These are phyloP conservation scores for Rhodotorula paludigena DNA, from an alignment of 768 basidiomycete species.

Conservation along the genomic window DNA sequence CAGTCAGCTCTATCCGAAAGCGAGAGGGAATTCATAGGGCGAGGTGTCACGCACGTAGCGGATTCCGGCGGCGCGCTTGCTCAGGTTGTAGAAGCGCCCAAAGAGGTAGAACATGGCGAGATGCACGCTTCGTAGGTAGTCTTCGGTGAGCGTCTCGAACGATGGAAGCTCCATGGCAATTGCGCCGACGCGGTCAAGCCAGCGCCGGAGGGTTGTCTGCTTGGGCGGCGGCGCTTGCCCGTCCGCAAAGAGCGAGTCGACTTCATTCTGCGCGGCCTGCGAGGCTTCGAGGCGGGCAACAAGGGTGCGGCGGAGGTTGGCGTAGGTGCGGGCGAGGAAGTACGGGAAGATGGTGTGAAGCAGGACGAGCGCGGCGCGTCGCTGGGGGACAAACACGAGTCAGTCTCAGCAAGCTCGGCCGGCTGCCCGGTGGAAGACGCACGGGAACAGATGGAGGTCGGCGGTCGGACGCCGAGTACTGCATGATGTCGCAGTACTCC, in stretches of 20 bases:
- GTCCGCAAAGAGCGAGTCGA: slow-evolving; percentile 30
- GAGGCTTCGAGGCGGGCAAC: slow-evolving; percentile 12
- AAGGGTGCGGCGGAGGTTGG: slow-evolving; percentile 19
- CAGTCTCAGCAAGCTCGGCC: background rate
- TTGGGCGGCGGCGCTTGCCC: background rate
- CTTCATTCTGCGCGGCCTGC: background rate
- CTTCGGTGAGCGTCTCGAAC: slow-evolving; percentile 40
- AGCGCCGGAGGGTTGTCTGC: background rate
- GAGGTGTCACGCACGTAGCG: slow-evolving; percentile 30
- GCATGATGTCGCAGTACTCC: slow-evolving; percentile 44
- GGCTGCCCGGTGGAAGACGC: background rate
- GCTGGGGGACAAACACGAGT: too few species aligned
- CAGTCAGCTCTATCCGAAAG: background rate
- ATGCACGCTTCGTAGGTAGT: slow-evolving; percentile 40
- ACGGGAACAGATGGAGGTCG: slow-evolving; percentile 29
- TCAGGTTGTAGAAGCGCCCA: slow-evolving; percentile 40
- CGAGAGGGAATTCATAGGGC: background rate
- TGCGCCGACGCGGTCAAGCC: slow-evolving; percentile 9
- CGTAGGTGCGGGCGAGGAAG: slow-evolving; percentile 27
- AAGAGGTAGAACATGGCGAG: slow-evolving; percentile 44
- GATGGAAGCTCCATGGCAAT: slow-evolving; percentile 33
- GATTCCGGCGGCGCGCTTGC: slow-evolving; percentile 38
- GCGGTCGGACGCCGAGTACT: slow-evolving; percentile 31
- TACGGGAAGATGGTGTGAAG: slow-evolving; percentile 42
- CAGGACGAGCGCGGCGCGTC: slow-evolving; percentile 31